phyloP scores from a whole-genome alignment of 2,329 filamentous ascomycete genomes.

The Ciborinia camelliae region DNA sequence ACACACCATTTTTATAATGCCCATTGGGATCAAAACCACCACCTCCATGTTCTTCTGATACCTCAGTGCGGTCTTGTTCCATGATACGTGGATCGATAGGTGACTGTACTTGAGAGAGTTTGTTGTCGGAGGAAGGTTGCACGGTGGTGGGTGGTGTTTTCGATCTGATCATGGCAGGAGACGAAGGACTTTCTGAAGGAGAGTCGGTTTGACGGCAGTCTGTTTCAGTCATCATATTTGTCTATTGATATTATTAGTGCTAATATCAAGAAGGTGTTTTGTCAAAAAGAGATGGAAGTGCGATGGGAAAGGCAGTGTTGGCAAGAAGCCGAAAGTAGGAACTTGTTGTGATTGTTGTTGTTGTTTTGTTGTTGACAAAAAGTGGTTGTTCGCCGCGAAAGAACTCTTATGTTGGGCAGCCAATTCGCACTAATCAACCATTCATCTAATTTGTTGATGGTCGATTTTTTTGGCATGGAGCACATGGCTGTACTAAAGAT shows the following conservation, averaged over 20 bases:
- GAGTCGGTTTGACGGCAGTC: neutral
- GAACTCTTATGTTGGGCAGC: neutral
- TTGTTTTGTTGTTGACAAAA: conserved; percentile 6
- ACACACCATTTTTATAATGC: conserved; percentile 14
- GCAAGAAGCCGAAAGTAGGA: neutral
- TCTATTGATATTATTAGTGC: neutral
- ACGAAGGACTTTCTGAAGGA: neutral
- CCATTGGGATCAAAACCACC: conserved; percentile 9
- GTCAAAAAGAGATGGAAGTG: neutral
- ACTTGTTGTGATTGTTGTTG: conserved; percentile 2
- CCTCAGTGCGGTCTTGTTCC: neutral
- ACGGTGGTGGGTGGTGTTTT: neutral
- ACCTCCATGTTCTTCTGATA: neutral
- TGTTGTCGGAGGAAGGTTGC: neutral
- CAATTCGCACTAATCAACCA: neutral
- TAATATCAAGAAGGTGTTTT: neutral
- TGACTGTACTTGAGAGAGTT: neutral
- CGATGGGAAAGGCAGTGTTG: neutral
- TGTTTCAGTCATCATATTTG: conserved; percentile 16
- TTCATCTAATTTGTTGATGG: neutral
- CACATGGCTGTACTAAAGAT: neutral
- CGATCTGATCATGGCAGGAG: neutral
- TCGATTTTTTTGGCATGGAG: neutral
- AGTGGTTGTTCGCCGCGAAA: neutral
- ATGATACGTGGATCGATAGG: conserved; percentile 2